Conservation (phyloP, 805 yeast genomes). For the Kluyveromyces aestuarii region DNA sequence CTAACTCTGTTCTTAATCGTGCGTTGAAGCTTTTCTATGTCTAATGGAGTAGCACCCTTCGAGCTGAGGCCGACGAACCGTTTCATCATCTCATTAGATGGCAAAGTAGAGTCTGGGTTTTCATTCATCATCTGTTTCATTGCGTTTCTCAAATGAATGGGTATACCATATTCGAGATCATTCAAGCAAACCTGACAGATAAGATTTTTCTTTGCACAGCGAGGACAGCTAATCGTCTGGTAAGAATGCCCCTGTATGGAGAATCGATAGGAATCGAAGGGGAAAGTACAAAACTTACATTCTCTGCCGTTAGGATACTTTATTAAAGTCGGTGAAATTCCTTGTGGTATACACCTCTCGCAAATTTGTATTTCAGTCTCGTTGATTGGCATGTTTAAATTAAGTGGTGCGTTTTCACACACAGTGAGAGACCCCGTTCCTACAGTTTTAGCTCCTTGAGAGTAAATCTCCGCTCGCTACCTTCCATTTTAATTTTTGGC, state of each 20-base stretch:
- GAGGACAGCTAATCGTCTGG: slow-evolving; percentile 66
- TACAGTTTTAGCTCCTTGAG: too few relatives aligned
- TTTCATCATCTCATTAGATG: slow-evolving; percentile 43
- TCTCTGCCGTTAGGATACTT: slow-evolving; percentile 66
- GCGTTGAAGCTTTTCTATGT: slow-evolving; percentile 1
- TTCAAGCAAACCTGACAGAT: slow-evolving; percentile 85
- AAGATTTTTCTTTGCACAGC: slow-evolving; percentile 71
- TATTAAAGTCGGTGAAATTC: slow-evolving; percentile 43
- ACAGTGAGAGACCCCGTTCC: too few relatives aligned
- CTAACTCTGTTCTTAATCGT: background rate
- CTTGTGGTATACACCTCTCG: slow-evolving; percentile 56
- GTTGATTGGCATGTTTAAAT: background rate
- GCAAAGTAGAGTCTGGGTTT: slow-evolving; percentile 31
- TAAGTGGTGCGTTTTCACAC: too few relatives aligned
- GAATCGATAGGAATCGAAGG: slow-evolving; percentile 35
- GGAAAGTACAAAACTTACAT: slow-evolving; percentile 78
- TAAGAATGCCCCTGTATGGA: slow-evolving; percentile 40
- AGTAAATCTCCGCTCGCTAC: too few relatives aligned
- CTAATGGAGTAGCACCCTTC: slow-evolving; percentile 31
- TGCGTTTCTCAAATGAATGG: slow-evolving; percentile 67
- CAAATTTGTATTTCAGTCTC: slow-evolving; percentile 36
- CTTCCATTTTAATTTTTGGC: too few relatives aligned
- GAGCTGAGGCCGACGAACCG: slow-evolving; percentile 41
- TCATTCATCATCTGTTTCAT: slow-evolving; percentile 41
- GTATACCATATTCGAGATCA: slow-evolving; percentile 76